Evolutionary conservation across 495 filamentous ascomycete species (phyloP), one percentile per base, ranked within the genome.

Genomic region (Echria macrotheca): DNA sequence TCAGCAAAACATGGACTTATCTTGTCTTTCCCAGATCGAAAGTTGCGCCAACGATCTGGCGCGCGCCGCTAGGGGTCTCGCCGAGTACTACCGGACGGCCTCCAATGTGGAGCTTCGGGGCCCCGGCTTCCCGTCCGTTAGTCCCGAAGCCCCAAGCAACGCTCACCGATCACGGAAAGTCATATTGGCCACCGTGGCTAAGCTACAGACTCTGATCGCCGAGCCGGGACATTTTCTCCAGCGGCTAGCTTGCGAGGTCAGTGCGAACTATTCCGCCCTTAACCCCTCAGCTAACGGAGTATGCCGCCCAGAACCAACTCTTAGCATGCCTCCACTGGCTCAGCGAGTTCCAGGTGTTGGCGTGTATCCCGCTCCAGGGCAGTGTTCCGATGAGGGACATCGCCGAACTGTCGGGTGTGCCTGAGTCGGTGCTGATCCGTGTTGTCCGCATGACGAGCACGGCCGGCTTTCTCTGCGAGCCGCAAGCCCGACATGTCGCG

Each of bases 291-390:
- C 28, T 31, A 31, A 31, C 28, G 28, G 9, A 2, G 35, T 11
- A 14, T 21, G 10, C 17, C 18, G 38, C 7, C 9, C 52, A 68
- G 67, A 68, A 47, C 39, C 61, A 72, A 47, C 19, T 72, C 2
- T 58, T 72, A 14, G 63, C 70, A 2, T 72, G 69, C 47, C 35
- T 74, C 11, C 53, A 62, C 46, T 74, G 69, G 71, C 55, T 74
- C 10, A 64, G 66, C 3, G 66, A 73, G 26, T 70, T 69, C 43
- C 69, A 71, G 40, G 59, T 74, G 4, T 65, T 70, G 2, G 69
- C 71, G 11, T 69, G 59, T 45, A 69, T 74, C 12, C 71, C 67
- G 1, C 61, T 67, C 2, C 28, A 23, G 12, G 65, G 59, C 23
- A 64, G 54, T 32, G 58, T 68, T n/a, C 55, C 60, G 4, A 48